A percentile compares a stretch with the other conserved stretches of the same genome.
Evolutionary conservation across 441 rosid genomes (phyloP).

Genomic region (Populus trichocarpa): DNA sequence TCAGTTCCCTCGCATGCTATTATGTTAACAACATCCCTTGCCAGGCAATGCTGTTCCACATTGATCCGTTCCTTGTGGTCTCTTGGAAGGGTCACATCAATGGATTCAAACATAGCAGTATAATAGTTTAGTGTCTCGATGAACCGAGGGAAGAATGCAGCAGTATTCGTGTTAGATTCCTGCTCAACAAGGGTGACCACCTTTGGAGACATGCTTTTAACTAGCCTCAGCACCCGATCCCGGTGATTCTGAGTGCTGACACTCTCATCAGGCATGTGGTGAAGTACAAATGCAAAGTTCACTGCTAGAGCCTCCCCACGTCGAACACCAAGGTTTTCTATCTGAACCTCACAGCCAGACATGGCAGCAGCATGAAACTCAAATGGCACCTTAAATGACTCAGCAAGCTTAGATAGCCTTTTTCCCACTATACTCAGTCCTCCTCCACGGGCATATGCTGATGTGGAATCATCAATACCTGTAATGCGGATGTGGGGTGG

Average conservation of each 20-base stretch:
- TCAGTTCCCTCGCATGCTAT: constrained; percentile 86
- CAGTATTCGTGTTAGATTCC: constrained; percentile 88
- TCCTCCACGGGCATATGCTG: constrained; percentile 85
- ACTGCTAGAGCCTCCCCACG: constrained; percentile 73
- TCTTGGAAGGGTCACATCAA: constrained; percentile 66
- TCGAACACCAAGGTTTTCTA: constrained; percentile 40
- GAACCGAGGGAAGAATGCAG: constrained; percentile 80
- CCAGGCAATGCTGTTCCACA: constrained; percentile 88
- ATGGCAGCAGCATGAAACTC: constrained; percentile 58
- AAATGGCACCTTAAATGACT: constrained; percentile 62
- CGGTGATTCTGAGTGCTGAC: constrained; percentile 80
- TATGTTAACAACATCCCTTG: constrained; percentile 80
- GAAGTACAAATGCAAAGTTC: constrained; percentile 81
- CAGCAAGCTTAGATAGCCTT: constrained; percentile 58
- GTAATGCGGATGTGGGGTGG: constrained; percentile 84
- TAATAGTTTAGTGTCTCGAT: constrained; percentile 70
- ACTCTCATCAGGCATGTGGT: constrained; percentile 86
- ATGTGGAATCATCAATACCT: constrained; percentile 61
- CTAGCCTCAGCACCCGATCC: constrained; percentile 67
- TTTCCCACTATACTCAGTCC: constrained; percentile 61
- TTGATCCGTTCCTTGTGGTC: constrained; percentile 71
- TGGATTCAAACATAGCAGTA: constrained; percentile 83
- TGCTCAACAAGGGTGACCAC: constrained; percentile 89
- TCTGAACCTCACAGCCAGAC: constrained; percentile 51
- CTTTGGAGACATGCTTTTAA: constrained; percentile 67